Evolutionary conservation across 371 early-diverging fungal genomes (phyloP).

Genomic region (Mortierella sp.): DNA sequence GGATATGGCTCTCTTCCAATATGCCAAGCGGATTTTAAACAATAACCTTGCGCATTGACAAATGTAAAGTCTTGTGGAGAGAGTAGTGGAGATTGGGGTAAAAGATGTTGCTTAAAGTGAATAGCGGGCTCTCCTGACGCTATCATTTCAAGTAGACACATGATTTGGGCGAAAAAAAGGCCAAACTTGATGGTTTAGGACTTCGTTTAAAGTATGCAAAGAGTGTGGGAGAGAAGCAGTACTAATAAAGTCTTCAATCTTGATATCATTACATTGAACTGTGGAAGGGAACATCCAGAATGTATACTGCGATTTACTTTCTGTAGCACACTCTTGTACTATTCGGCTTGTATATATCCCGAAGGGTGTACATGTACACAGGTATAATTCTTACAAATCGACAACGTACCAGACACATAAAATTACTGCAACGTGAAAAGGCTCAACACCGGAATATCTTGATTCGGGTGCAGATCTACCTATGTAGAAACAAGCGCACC

Average conservation of each 20-base stretch:
- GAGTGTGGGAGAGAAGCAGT: not conserved
- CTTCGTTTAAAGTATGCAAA: too few relatives aligned
- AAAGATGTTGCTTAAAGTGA: constrained; percentile 11
- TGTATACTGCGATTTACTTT: too few relatives aligned
- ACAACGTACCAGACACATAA: not conserved
- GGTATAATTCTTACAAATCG: not conserved
- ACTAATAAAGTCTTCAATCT: not conserved
- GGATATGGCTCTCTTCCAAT: not conserved
- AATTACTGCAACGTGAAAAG: too few relatives aligned
- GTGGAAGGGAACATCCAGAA: not conserved
- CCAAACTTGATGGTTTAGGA: not conserved
- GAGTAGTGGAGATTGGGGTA: constrained; percentile 5
- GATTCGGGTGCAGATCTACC: too few relatives aligned
- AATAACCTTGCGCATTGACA: not conserved
- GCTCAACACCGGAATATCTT: too few relatives aligned
- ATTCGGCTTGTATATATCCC: not conserved
- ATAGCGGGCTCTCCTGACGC: constrained; percentile 4
- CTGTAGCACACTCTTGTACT: too few relatives aligned
- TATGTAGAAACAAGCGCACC: too few relatives aligned
- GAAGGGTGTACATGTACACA: not conserved
- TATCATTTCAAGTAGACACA: not conserved
- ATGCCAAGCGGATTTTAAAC: not conserved
- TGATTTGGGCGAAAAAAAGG: not conserved
- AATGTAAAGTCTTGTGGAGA: not conserved
- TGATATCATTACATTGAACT: not conserved